A percentile compares a stretch with the other conserved stretches of the same genome.
Conservation (phyloP, 2,329 filamentous ascomycete species). For the Hymenoscyphus infarciens region DNA sequence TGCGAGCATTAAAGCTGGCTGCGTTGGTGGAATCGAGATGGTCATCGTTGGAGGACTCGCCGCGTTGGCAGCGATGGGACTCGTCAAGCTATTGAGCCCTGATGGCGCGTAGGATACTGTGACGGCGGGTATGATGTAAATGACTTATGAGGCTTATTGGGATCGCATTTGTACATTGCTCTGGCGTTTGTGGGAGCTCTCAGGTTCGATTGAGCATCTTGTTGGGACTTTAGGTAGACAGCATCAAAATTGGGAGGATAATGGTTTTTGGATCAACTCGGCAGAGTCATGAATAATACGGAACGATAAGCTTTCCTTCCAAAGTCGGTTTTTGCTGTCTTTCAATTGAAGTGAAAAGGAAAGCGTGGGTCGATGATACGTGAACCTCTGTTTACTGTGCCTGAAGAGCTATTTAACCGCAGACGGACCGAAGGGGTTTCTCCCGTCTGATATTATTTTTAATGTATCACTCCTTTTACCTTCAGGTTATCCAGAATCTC, state of each 20-base stretch:
- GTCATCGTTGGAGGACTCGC: constrained; percentile 39
- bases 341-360: too few species aligned
- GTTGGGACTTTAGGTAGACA: not conserved
- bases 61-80: constrained; percentile 39
- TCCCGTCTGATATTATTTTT: not conserved
- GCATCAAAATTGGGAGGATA: not conserved
- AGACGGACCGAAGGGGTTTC: too few species aligned
- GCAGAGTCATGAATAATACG: too few species aligned
- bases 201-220: constrained; percentile 27
- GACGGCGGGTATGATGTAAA: not conserved
- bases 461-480: too few species aligned
- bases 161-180: constrained; percentile 4
- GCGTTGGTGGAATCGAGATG: constrained; percentile 40
- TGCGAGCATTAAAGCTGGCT: constrained; percentile 28
- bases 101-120: constrained; percentile 9
- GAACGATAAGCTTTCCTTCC: too few species aligned
- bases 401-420: too few species aligned
- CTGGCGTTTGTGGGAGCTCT: constrained; percentile 21
- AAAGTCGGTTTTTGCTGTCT: not conserved
- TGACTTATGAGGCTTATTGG: constrained; percentile 13
- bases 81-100: constrained; percentile 35
- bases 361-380: too few species aligned
- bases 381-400: too few species aligned
- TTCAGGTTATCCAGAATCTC: too few species aligned
- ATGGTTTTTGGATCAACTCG: not conserved